These are phyloP conservation scores for Pythium coloratum DNA, from an alignment of 352 stramenopile species.

Conservation along the genomic window DNA sequence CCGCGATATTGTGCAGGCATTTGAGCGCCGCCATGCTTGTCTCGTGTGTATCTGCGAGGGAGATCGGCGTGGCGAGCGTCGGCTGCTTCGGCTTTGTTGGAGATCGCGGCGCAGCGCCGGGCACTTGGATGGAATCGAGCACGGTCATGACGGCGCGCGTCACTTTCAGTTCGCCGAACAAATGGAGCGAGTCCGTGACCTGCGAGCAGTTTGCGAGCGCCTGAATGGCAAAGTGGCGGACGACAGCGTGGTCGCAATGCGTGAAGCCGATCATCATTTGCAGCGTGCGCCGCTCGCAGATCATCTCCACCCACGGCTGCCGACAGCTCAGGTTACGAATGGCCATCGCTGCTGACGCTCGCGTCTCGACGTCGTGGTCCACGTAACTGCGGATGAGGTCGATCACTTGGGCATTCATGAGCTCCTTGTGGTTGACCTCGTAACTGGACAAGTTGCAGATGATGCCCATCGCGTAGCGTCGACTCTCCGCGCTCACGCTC, in stretches of 20 bases:
- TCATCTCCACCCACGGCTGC: constrained; percentile 77
- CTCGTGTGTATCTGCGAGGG: constrained; percentile 25
- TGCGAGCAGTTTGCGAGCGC: constrained; percentile 76
- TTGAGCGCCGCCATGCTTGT: constrained; percentile 72
- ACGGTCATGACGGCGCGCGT: constrained; percentile 45
- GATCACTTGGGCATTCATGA: constrained; percentile 71
- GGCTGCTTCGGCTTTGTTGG: not conserved
- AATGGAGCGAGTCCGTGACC: constrained; percentile 67
- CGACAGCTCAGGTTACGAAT: constrained; percentile 72
- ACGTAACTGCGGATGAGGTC: constrained; percentile 74
- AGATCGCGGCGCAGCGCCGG: not conserved
- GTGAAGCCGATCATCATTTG: constrained; percentile 60
- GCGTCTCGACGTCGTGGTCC: constrained; percentile 66
- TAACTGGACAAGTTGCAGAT: constrained; percentile 77
- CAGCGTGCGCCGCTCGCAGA: constrained; percentile 73
- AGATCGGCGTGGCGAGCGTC: not conserved
- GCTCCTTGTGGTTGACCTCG: constrained; percentile 78
- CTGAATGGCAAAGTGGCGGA: constrained; percentile 65
- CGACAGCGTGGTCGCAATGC: constrained; percentile 48
- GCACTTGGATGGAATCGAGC: constrained; percentile 35
- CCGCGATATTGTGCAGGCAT: constrained; percentile 63
- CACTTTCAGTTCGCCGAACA: constrained; percentile 72
- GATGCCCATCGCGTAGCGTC: constrained; percentile 60
- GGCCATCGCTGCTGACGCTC: constrained; percentile 67
- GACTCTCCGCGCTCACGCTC: constrained; percentile 42